Evolutionary conservation across 805 yeast species (phyloP), one percentile per base, ranked within the genome.

Genomic region (Candida montana): DNA sequence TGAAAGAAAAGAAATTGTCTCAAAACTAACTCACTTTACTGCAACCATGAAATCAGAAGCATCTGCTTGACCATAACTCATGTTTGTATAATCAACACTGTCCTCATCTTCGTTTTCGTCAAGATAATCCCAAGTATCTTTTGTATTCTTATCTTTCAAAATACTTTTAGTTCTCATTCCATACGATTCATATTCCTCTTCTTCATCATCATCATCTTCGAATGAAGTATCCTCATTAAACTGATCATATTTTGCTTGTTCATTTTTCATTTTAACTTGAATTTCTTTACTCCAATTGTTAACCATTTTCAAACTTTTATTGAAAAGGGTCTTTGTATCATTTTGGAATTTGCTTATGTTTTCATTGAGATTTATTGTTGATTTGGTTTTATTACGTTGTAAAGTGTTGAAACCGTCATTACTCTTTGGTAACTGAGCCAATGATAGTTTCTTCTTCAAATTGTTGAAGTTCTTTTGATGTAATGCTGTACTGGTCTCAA

Each of bases 211-310:
- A 26, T 13, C n/a, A 26, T 26, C 29, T 26, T 26, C 29, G 11
- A 26, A 26, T 15, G 45, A 41, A 15, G 37, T 37, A 15, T 33
- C 37, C 7, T 31, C 40, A 29, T 43, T 35, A 18, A 16, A 43
- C n/a, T 42, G 21, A 21, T 32, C 31, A 26, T 35, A 20, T 33
- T 58, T 58, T 35, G 54, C 53, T 33, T n/a, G 21, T 13, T 52
- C 58, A 31, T 51, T 61, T 18, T 58, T 55, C 10, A 41, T 33
- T 26, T 33, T 41, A 6, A 58, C 57, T 3, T 53, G 52, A 37
- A 64, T 51, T 12, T 63, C 68, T 24, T 57, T 59, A 42, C 62
- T 58, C 37, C 59, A 27, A 23, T 35, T 50, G 31, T 46, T 53
- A 6, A 54, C 49, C 28, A 50, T 52, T 3, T 44, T 42, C 16